Evolutionary conservation across 2,329 filamentous ascomycete species (phyloP), one percentile per base, ranked within the genome.

Genomic region (Phialocephala subalpina): DNA sequence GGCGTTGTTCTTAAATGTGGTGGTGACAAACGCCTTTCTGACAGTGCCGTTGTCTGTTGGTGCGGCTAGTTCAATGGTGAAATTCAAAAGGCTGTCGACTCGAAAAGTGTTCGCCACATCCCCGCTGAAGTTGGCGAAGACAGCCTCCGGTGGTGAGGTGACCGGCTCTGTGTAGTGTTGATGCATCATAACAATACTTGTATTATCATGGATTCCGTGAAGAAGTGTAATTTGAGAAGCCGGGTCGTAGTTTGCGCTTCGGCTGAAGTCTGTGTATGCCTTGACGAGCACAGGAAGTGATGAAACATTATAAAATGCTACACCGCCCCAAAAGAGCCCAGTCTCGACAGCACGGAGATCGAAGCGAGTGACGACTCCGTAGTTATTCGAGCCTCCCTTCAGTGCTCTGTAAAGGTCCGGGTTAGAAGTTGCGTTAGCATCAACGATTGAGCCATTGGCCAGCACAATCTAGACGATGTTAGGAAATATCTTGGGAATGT

Each of bases 331-430:
- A 18, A 57, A 57, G 11, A 9, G 40, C 3, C 66, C 64, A 58
- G 70, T 66, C 1, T 57, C 67, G 1, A 69, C 59, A 3, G 67
- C 47, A 3, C 35, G 25, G 6, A 65, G 57, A 57, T 69, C 65
- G 29, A 67, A 63, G 14, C 66, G 62, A 25, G 67, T 69, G 16
- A 70, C 62, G 36, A 68, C 56, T 14, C 45, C 45, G 20, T 9
- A 49, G 45, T 49, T 49, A 18, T 25, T 49, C 8, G 73, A 74
- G 20, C 77, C 77, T 7, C 77, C 77, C 36, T 73, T 73, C 11
- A 78, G 67, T 27, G 75, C 77, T 69, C 70, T 77, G 63, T 74
- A 78, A 2, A 79, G 66, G 59, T 79, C 77, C 0, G 35, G 66
- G 57, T 63, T 75, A 36, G 33, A 69, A 0, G 64, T 60, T 16